These are phyloP conservation scores for Euphorbia lathyris DNA, from an alignment of 345 rosid species.

Conservation along the genomic window DNA sequence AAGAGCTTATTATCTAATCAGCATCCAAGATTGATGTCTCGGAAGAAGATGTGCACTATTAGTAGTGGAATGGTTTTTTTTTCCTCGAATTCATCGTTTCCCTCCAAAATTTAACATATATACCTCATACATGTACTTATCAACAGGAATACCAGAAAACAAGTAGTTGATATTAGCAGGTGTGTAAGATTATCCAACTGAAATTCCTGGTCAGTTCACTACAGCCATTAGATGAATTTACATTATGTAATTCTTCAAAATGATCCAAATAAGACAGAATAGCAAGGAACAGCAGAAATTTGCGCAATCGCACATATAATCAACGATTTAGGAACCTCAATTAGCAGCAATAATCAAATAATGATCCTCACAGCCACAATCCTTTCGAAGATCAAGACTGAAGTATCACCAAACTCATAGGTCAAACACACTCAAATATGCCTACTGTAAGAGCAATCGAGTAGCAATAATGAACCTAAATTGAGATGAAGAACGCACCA, in stretches of 20 bases:
- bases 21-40: background rate
- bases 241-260: background rate
- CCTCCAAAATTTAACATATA: background rate
- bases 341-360: background rate
- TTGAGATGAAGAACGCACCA: conserved; percentile 31
- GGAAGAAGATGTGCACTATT: background rate
- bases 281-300: background rate
- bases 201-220: background rate
- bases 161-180: background rate
- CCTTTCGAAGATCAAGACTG: background rate
- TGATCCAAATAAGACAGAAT: background rate
- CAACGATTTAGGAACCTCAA: background rate
- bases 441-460: background rate
- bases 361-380: background rate
- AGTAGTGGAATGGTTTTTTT: background rate
- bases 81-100: background rate
- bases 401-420: background rate
- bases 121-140: background rate
- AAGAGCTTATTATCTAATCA: background rate
- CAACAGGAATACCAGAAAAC: background rate
- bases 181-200: background rate
- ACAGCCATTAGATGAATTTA: background rate
- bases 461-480: background rate
- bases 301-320: background rate
- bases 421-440: background rate